phyloP scores from a whole-genome alignment of 2,329 filamentous ascomycete species.

The Coniochaeta sp. region DNA sequence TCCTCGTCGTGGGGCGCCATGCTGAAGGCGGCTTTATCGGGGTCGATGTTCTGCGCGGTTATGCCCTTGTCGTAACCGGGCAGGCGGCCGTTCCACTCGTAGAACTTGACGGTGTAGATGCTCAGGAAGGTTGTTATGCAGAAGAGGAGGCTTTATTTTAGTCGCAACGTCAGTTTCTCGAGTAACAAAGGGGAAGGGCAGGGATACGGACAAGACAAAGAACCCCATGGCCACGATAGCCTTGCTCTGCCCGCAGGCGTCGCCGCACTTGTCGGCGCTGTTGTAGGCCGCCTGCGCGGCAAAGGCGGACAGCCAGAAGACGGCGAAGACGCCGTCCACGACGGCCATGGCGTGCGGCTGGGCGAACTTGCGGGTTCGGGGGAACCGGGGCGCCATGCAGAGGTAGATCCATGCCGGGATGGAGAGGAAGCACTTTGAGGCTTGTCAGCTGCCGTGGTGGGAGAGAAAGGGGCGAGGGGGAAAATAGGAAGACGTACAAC shows the following conservation, averaged over 20 bases:
- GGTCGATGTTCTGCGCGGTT: conserved; percentile 49
- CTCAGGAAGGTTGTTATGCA: conserved; percentile 46
- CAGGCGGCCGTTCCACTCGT: conserved; percentile 52
- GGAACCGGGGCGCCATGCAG: conserved; percentile 56
- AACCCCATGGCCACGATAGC: conserved; percentile 56
- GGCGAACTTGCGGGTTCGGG: conserved; percentile 53
- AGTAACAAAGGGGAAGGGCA: not conserved
- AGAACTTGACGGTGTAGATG: conserved; percentile 54
- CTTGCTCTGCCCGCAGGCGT: conserved; percentile 54
- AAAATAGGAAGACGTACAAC: conserved; percentile 40
- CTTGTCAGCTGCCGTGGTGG: too few relatives aligned
- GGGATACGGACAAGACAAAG: conserved; percentile 48
- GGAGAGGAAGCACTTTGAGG: conserved; percentile 53
- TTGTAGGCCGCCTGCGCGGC: conserved; percentile 60
- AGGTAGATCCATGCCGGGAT: conserved; percentile 60
- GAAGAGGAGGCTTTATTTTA: conserved; percentile 40
- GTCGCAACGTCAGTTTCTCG: not conserved
- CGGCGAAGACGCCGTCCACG: conserved; percentile 48
- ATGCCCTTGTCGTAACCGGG: conserved; percentile 50
- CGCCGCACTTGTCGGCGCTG: conserved; percentile 44
- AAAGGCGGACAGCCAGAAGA: conserved; percentile 63
- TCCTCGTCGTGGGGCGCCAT: conserved; percentile 62
- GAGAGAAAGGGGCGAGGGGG: not conserved
- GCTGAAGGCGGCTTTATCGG: conserved; percentile 63
- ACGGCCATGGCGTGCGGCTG: conserved; percentile 54